Conservation (phyloP, 2,329 filamentous ascomycete genomes). For the Botrytis hyacinthi region DNA sequence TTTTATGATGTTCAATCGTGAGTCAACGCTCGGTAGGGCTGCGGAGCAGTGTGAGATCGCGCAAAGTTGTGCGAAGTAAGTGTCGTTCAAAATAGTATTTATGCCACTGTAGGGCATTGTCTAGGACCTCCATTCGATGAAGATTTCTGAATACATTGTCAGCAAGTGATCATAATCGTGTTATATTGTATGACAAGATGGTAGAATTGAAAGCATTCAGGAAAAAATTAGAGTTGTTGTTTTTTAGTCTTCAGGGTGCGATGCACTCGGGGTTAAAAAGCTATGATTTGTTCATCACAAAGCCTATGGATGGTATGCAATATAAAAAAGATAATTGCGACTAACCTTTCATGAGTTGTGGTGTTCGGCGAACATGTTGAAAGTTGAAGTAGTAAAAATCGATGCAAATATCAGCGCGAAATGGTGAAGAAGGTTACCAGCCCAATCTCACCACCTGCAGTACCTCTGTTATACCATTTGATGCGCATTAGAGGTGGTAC, state of each 20-base stretch:
- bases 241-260: slow-evolving; percentile 41
- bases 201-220: slow-evolving; percentile 34
- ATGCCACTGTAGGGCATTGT: background rate
- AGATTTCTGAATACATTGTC: slow-evolving; percentile 53
- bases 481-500: background rate
- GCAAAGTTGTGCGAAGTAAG: background rate
- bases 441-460: background rate
- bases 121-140: background rate
- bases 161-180: slow-evolving; percentile 41
- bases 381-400: background rate
- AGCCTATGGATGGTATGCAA: slow-evolving; percentile 21
- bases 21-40: background rate
- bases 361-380: background rate
- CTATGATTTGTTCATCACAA: slow-evolving; percentile 41
- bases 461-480: background rate
- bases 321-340: slow-evolving; percentile 23
- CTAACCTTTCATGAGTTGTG: slow-evolving; percentile 30
- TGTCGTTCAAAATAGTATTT: background rate
- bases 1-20: background rate
- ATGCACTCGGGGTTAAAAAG: slow-evolving; percentile 44
- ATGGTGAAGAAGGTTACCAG: background rate
- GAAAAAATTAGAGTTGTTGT: slow-evolving; percentile 46
- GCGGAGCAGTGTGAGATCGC: background rate
- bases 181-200: slow-evolving; percentile 47
- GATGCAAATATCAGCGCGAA: background rate